Base-by-base conservation (phyloP, 805 yeast species). In the Cyberlindnera americana region DNA sequence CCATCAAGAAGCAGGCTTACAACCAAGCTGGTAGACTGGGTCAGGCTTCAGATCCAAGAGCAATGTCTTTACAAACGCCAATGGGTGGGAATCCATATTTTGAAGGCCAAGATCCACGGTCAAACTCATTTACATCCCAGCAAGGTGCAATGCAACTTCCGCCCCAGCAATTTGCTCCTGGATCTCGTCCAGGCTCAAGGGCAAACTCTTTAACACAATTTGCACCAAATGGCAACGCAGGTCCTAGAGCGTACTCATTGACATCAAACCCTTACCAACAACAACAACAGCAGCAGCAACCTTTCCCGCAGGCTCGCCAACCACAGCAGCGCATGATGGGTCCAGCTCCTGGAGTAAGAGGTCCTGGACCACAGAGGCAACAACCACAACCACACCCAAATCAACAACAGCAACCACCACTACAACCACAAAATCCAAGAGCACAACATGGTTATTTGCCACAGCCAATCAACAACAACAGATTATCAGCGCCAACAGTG, bases 1-100 rank as follows among this genome's bases (percentile, higher is more conserved):
- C 76, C 5, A 81, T 78, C 55, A 82, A 78, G 65, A 84, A 84
- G 54, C 53, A 71, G 56, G 74, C 75, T 16, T 56, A 70, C 49
- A 66, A 66, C 14, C 64, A 65, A 10, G 67, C 75, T 34, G 74
- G 79, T 2, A 52, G 65, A 38, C 50, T 57, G n/a, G n/a, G n/a
- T n/a, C n/a, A n/a, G n/a, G n/a, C n/a, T n/a, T n/a, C n/a, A n/a
- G 71, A 64, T 27, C 71, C 73, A 12, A 56, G 76, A 27, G 60
- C 77, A 5, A 71, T 70, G 77, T 72, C 77, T 2, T 49, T 70
- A 23, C 67, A 59, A 40, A 41, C 38, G 4, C 30, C 50, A 24
- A 37, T 19, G 13, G 34, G 25, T 24, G 35, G 48, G 46, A 54
- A 53, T 44, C 58, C 58, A 2, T 52, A 49, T 25, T 8, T 44